A percentile compares a stretch with the other conserved stretches of the same genome.
These are phyloP conservation scores for Gossypium rotundifolium DNA, from an alignment of 345 rosid genomes.

Conservation along the genomic window DNA sequence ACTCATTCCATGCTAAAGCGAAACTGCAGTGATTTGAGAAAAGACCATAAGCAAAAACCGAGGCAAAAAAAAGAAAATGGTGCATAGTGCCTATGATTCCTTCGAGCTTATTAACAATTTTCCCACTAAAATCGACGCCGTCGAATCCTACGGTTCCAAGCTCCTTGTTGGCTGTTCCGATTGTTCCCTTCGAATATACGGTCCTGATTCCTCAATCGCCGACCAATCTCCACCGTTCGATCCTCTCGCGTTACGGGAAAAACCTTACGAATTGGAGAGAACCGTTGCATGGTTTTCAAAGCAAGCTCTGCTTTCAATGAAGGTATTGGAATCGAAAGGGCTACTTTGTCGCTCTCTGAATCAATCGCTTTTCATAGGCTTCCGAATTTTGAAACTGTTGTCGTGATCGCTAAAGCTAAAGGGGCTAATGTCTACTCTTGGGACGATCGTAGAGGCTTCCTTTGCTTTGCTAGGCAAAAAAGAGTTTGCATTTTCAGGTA, in stretches of 20 bases:
- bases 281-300: slow-evolving; percentile 67
- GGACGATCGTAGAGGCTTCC: slow-evolving; percentile 85
- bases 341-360: slow-evolving; percentile 86
- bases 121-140: slow-evolving; percentile 62
- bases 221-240: slow-evolving; percentile 44
- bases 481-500: slow-evolving; percentile 79
- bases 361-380: slow-evolving; percentile 82
- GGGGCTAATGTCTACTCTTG: slow-evolving; percentile 85
- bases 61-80: slow-evolving; percentile 39
- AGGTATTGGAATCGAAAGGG: slow-evolving; percentile 63
- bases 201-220: slow-evolving; percentile 46
- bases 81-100: slow-evolving; percentile 90
- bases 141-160: slow-evolving; percentile 69
- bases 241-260: slow-evolving; percentile 42
- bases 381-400: slow-evolving; percentile 76
- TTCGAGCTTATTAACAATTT: slow-evolving; percentile 61
- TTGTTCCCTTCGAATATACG: slow-evolving; percentile 78
- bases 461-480: slow-evolving; percentile 92
- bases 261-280: slow-evolving; percentile 50
- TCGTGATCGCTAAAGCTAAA: slow-evolving; percentile 82
- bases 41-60: background rate
- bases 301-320: slow-evolving; percentile 62
- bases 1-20: background rate
- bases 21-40: background rate
- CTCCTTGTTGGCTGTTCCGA: slow-evolving; percentile 85